phyloP scores from a whole-genome alignment of 768 basidiomycete genomes.

The Russula abietina region DNA sequence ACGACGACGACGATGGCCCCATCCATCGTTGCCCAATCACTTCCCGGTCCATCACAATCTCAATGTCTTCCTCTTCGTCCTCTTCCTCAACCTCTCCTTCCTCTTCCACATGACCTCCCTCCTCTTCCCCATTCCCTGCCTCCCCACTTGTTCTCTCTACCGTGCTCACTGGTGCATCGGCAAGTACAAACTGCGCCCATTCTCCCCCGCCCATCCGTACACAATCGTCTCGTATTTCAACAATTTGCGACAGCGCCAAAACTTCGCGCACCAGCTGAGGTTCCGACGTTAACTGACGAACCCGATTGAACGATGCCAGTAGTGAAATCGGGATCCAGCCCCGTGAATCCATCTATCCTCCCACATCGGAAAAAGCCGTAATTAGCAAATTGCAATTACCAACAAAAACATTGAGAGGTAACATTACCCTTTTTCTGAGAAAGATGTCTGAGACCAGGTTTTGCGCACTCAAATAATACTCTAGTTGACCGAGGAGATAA shows the following conservation, averaged over 20 bases:
- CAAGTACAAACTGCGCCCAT: slow-evolving; percentile 60
- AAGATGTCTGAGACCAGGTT: slow-evolving; percentile 87
- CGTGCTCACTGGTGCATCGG: slow-evolving; percentile 49
- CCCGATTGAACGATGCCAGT: slow-evolving; percentile 84
- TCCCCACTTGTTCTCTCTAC: slow-evolving; percentile 30
- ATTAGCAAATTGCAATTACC: slow-evolving; percentile 10
- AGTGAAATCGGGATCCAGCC: slow-evolving; percentile 83
- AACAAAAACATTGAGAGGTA: not conserved
- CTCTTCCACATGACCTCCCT: slow-evolving; percentile 28
- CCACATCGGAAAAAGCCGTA: not conserved
- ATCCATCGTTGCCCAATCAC: slow-evolving; percentile 28
- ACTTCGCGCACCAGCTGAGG: slow-evolving; percentile 61
- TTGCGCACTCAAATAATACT: slow-evolving; percentile 88
- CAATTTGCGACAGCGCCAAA: slow-evolving; percentile 54
- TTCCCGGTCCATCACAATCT: slow-evolving; percentile 57
- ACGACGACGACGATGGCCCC: slow-evolving; percentile 12
- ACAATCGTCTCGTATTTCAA: slow-evolving; percentile 63
- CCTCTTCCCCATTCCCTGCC: slow-evolving; percentile 1
- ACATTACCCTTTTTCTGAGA: slow-evolving; percentile 60
- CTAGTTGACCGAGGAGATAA: slow-evolving; percentile 74
- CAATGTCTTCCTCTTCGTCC: slow-evolving; percentile 71
- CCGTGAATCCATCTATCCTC: slow-evolving; percentile 72
- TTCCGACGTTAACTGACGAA: slow-evolving; percentile 58
- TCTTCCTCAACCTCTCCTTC: slow-evolving; percentile 44
- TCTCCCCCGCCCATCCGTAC: slow-evolving; percentile 57